Evolutionary conservation across 805 yeast species (phyloP).

Genomic region (Sungouiella blattae): DNA sequence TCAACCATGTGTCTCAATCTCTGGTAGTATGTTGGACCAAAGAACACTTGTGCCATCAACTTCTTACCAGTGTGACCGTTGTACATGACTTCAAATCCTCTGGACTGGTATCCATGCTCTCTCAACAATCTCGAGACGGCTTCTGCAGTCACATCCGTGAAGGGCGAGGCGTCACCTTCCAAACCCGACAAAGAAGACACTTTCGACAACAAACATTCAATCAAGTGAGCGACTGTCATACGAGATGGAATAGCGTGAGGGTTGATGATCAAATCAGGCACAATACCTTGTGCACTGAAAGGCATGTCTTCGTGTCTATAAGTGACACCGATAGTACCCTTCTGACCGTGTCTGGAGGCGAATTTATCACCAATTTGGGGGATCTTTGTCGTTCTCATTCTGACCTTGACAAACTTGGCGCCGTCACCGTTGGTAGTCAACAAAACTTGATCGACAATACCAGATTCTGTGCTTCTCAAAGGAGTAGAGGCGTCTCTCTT

Average conservation of each 20-base stretch:
- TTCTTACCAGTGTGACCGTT: constrained; percentile 98
- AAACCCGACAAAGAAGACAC: constrained; percentile 96
- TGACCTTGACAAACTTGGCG: constrained; percentile 91
- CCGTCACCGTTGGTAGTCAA: constrained; percentile 98
- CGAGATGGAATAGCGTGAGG: constrained; percentile 99
- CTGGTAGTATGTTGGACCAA: constrained; percentile 97
- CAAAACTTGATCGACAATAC: constrained; percentile 97
- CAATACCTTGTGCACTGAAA: constrained; percentile 85
- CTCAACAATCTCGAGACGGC: constrained; percentile 91
- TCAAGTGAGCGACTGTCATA: constrained; percentile 99
- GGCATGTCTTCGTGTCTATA: constrained; percentile 97
- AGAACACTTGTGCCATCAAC: constrained; percentile 94
- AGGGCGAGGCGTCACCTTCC: constrained; percentile 99
- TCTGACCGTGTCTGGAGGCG: constrained; percentile 90
- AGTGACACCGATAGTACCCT: constrained; percentile 98
- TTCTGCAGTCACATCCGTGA: constrained; percentile 93
- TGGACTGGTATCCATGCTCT: constrained; percentile 87
- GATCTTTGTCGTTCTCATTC: constrained; percentile 97
- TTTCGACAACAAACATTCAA: constrained; percentile 92
- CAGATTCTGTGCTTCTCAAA: constrained; percentile 91
- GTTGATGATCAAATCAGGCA: constrained; percentile 96
- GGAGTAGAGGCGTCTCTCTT: constrained; percentile 99
- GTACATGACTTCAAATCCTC: constrained; percentile 96
- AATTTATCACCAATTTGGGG: constrained; percentile 99
- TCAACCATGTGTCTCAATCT: constrained; percentile 98